phyloP scores from a whole-genome alignment of 352 stramenopile genomes.

The Globisporangium yorkense region DNA sequence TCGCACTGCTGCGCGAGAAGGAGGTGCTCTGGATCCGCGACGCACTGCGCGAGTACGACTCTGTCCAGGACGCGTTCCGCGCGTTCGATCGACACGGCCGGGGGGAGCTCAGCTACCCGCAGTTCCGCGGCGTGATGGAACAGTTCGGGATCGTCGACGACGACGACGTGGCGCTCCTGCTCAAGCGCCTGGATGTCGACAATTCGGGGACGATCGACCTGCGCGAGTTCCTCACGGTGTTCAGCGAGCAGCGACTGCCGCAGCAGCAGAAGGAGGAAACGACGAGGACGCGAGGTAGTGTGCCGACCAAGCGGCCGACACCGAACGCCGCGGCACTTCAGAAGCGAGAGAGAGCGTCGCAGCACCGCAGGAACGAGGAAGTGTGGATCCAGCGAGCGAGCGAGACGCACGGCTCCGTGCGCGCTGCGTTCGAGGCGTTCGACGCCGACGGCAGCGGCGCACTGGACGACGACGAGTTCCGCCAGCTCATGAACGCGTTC shows the following conservation, averaged over 20 bases:
- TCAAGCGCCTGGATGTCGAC: conserved; percentile 41
- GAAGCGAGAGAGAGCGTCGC: conserved; percentile 21
- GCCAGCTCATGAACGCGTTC: conserved; percentile 37
- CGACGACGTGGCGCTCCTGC: conserved; percentile 33
- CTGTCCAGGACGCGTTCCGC: conserved; percentile 37
- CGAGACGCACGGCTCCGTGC: conserved; percentile 21
- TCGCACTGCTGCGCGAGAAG: conserved; percentile 33
- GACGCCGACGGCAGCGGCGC: conserved; percentile 36
- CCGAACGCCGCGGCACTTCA: conserved; percentile 5
- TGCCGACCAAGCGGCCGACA: not conserved
- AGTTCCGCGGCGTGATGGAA: conserved; percentile 50
- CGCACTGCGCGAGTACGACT: conserved; percentile 32
- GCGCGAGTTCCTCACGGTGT: conserved; percentile 50
- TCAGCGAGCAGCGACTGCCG: conserved; percentile 26
- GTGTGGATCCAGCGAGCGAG: conserved; percentile 44
- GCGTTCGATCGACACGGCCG: conserved; percentile 27
- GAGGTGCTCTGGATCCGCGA: conserved; percentile 47
- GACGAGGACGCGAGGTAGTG: not conserved
- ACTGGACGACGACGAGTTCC: conserved; percentile 43
- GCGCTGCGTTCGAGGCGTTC: conserved; percentile 34
- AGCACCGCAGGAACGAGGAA: conserved; percentile 31
- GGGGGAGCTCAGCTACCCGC: conserved; percentile 43
- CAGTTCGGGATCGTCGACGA: conserved; percentile 52
- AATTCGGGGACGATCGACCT: conserved; percentile 42
- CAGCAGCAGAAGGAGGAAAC: conserved; percentile 5